A percentile compares a stretch with the other conserved stretches of the same genome.
These are phyloP conservation scores for Aspergillus carbonarius DNA, from an alignment of 2,329 filamentous ascomycete genomes.

Conservation along the genomic window DNA sequence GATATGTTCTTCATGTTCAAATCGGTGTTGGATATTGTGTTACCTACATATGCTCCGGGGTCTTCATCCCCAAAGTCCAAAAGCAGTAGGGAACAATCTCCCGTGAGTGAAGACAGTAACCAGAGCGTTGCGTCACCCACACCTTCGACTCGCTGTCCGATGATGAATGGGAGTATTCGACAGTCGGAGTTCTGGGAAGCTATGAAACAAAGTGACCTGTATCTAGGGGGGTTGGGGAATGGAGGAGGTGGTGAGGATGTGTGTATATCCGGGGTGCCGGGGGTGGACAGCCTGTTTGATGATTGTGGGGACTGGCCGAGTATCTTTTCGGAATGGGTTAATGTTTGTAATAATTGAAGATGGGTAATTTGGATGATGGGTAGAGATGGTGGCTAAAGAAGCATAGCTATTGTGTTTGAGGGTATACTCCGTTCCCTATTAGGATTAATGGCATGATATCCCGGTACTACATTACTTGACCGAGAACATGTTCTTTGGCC, in stretches of 20 bases:
- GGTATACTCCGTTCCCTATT: no score
- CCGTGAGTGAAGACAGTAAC: no score
- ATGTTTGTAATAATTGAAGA: neutral
- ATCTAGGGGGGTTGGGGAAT: neutral
- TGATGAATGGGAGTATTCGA: neutral
- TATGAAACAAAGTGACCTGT: neutral
- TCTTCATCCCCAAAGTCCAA: neutral
- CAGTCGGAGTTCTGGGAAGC: neutral
- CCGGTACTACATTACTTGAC: no score
- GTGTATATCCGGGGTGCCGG: neutral
- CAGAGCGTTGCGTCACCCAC: neutral
- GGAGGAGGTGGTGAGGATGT: neutral
- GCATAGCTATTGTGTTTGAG: no score
- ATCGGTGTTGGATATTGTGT: neutral
- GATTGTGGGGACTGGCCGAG: constrained; percentile 6
- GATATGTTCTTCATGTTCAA: neutral
- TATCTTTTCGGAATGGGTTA: constrained; percentile 7
- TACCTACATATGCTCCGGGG: neutral
- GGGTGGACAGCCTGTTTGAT: neutral
- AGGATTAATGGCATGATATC: no score
- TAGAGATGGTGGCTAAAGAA: no score
- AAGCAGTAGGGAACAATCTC: neutral
- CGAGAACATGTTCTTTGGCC: no score
- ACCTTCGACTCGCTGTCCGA: neutral
- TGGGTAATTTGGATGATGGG: no score